Conservation (phyloP, 306 rosid species). For the Pueraria montana region DNA sequence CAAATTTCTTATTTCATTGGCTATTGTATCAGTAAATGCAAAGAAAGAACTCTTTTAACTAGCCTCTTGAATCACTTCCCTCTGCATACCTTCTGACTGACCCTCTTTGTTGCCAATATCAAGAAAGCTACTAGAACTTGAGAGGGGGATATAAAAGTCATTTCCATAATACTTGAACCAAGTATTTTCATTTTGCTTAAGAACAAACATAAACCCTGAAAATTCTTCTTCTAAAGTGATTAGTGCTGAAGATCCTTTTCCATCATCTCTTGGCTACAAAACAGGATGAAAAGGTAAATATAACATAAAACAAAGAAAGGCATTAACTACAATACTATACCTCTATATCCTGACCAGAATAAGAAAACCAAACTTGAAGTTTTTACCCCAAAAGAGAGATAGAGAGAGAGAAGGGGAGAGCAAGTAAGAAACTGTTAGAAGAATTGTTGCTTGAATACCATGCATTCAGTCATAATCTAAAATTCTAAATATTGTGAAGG, state of each 20-base stretch:
- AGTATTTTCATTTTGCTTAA: constrained; percentile 68
- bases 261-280: constrained; percentile 69
- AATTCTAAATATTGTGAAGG: constrained; percentile 17
- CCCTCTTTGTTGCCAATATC: constrained; percentile 37
- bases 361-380: constrained; percentile 36
- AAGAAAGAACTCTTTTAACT: constrained; percentile 49
- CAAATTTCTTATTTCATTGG: constrained; percentile 68
- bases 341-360: neutral
- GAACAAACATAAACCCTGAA: constrained; percentile 77
- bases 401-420: neutral
- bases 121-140: constrained; percentile 48
- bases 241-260: constrained; percentile 59
- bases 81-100: constrained; percentile 47
- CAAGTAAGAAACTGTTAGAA: neutral
- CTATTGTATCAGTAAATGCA: constrained; percentile 62
- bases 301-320: constrained; percentile 30
- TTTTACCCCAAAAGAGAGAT: constrained; percentile 23
- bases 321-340: neutral
- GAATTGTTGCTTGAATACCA: constrained; percentile 25
- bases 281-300: constrained; percentile 34
- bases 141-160: constrained; percentile 79
- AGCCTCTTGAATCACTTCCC: constrained; percentile 50
- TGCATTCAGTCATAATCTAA: constrained; percentile 6
- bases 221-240: constrained; percentile 75
- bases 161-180: constrained; percentile 77